These are phyloP conservation scores for Vinca minor DNA, from an alignment of 257 asterid genomes.

Conservation along the genomic window DNA sequence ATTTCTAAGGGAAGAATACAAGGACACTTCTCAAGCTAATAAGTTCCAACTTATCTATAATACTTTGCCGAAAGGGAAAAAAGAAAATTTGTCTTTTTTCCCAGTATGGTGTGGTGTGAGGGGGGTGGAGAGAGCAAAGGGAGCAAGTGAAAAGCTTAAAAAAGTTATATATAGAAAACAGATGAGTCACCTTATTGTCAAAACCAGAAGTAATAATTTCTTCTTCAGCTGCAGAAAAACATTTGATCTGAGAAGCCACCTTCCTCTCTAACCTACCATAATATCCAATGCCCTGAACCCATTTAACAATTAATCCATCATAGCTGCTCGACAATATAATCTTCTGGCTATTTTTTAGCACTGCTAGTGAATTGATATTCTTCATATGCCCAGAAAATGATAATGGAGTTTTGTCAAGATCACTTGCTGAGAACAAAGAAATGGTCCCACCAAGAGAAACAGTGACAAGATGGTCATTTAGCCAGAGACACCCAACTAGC, in stretches of 20 bases:
- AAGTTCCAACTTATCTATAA: no score
- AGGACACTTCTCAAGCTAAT: no score
- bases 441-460: slow-evolving; percentile 92
- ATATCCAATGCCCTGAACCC: slow-evolving; percentile 83
- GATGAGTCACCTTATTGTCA: slow-evolving; percentile 66
- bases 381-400: slow-evolving; percentile 90
- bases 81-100: no score
- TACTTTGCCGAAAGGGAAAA: no score
- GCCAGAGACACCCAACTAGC: slow-evolving; percentile 98
- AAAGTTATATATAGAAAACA: background rate
- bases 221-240: slow-evolving; percentile 59
- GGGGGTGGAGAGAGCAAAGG: no score
- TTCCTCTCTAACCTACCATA: slow-evolving; percentile 75
- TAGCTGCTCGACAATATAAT: slow-evolving; percentile 67
- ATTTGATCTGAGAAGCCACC: slow-evolving; percentile 69
- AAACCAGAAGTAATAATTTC: slow-evolving; percentile 77
- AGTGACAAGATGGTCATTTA: slow-evolving; percentile 63
- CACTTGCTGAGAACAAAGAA: slow-evolving; percentile 68
- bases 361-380: slow-evolving; percentile 60
- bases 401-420: slow-evolving; percentile 64
- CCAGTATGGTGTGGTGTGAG: no score
- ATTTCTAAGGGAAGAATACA: background rate
- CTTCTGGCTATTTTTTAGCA: slow-evolving; percentile 45
- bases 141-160: background rate
- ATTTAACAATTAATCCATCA: slow-evolving; percentile 77